Evolutionary conservation across 345 rosid genomes (phyloP).

Genomic region (Linum lewisii): DNA sequence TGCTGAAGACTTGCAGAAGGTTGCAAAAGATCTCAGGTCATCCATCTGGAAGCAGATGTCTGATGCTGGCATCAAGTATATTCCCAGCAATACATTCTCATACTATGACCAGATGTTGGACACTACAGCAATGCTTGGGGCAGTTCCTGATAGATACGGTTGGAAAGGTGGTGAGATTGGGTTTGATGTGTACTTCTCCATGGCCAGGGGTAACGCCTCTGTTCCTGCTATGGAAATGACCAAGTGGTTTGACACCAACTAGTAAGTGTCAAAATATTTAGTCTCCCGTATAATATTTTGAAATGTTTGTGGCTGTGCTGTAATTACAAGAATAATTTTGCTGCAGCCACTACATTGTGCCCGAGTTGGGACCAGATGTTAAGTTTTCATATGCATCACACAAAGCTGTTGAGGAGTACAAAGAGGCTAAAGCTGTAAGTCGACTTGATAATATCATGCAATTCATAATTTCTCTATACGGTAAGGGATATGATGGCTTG

Average conservation of each 20-base stretch:
- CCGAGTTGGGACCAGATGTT: constrained; percentile 92
- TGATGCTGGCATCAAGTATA: constrained; percentile 71
- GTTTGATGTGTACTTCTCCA: constrained; percentile 71
- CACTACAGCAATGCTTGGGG: constrained; percentile 90
- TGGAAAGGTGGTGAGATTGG: constrained; percentile 88
- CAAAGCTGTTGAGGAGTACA: constrained; percentile 87
- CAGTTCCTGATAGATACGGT: constrained; percentile 83
- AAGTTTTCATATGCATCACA: constrained; percentile 92
- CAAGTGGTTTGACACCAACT: constrained; percentile 99
- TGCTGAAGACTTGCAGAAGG: constrained; percentile 81
- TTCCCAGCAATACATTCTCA: constrained; percentile 95
- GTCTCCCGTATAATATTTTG: background rate
- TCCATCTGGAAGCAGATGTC: constrained; percentile 96
- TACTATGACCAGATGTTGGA: constrained; percentile 86
- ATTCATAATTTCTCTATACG: background rate
- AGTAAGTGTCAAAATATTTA: constrained; percentile 44
- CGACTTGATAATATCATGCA: background rate
- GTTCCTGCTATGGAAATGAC: constrained; percentile 99
- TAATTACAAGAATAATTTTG: constrained; percentile 7
- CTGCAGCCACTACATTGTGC: constrained; percentile 87
- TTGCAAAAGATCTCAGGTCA: constrained; percentile 72
- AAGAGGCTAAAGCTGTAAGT: constrained; percentile 93
- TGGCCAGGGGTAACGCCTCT: constrained; percentile 98
- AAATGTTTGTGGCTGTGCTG: background rate
- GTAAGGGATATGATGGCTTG: background rate